phyloP scores from a whole-genome alignment of 2,329 filamentous ascomycete genomes.

The Tolypocladium sp. region DNA sequence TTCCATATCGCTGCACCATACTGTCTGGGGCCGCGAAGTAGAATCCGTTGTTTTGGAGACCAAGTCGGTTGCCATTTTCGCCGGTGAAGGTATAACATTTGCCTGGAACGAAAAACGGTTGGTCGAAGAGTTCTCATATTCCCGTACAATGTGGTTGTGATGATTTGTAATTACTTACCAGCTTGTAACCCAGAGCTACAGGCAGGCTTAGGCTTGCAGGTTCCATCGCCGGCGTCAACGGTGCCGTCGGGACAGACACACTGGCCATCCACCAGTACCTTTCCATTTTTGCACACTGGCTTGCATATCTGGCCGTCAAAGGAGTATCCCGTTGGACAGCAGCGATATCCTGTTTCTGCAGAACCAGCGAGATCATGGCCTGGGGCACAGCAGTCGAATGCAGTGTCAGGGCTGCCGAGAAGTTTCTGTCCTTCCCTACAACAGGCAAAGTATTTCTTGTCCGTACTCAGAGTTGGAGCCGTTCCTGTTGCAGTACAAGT shows the following conservation, averaged over 20 bases:
- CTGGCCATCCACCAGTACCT: conserved; percentile 6
- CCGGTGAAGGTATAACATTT: conserved; percentile 9
- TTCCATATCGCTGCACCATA: conserved; percentile 8
- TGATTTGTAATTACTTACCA: neutral
- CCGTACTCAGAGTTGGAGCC: conserved; percentile 2
- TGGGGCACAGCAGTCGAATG: conserved; percentile 10
- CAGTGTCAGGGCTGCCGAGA: conserved; percentile 7
- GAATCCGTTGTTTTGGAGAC: conserved; percentile 3
- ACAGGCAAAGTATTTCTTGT: conserved; percentile 8
- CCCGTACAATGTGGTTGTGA: neutral
- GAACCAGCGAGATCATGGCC: conserved; percentile 8
- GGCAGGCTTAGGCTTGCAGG: neutral
- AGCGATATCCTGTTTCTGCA: conserved; percentile 5
- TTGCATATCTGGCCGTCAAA: conserved; percentile 8
- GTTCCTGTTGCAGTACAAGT: neutral
- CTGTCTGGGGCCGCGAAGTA: conserved; percentile 7
- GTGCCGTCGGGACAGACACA: conserved; percentile 6
- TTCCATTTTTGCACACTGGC: conserved; percentile 6
- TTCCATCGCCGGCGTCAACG: conserved; percentile 3
- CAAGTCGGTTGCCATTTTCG: conserved; percentile 6
- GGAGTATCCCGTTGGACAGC: conserved; percentile 6
- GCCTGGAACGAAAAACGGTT: neutral
- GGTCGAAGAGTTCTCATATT: too few relatives aligned
- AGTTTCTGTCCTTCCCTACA: conserved; percentile 3
- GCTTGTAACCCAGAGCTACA: conserved; percentile 1